A percentile compares a stretch with the other conserved stretches of the same genome.
phyloP scores from a whole-genome alignment of 345 rosid genomes.

The Capsella bursapastoris region DNA sequence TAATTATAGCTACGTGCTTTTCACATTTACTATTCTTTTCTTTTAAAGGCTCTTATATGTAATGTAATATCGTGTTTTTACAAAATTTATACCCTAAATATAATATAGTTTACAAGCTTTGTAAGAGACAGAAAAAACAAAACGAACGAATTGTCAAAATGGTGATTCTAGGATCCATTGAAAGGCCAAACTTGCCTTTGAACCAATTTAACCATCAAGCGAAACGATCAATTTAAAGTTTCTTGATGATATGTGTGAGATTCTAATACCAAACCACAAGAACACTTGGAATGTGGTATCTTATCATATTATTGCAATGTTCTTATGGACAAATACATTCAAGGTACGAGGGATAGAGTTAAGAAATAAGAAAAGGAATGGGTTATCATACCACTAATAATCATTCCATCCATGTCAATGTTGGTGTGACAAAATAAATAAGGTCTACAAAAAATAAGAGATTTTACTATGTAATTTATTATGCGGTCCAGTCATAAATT shows the following conservation, averaged over 20 bases:
- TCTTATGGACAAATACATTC: conserved; percentile 2
- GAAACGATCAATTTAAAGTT: background rate
- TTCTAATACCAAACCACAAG: background rate
- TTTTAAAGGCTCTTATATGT: background rate
- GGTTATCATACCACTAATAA: background rate
- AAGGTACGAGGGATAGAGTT: background rate
- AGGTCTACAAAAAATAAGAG: background rate
- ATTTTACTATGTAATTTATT: background rate
- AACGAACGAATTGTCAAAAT: background rate
- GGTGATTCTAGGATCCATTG: conserved; percentile 12
- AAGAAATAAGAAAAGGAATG: conserved; percentile 6
- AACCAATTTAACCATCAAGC: background rate
- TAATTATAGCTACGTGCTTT: conserved; percentile 12
- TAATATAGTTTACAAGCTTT: background rate
- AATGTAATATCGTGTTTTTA: background rate
- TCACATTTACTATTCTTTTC: background rate
- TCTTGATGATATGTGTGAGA: background rate
- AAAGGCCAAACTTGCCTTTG: background rate
- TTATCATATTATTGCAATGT: conserved; percentile 7
- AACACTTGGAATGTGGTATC: conserved; percentile 7
- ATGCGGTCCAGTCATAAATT: background rate
- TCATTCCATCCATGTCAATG: conserved; percentile 13
- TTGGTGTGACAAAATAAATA: background rate
- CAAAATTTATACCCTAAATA: background rate
- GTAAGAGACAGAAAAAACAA: background rate